These are phyloP conservation scores for Stephania yunnanensis DNA, from an alignment of 164 flowering plant species.

Conservation along the genomic window DNA sequence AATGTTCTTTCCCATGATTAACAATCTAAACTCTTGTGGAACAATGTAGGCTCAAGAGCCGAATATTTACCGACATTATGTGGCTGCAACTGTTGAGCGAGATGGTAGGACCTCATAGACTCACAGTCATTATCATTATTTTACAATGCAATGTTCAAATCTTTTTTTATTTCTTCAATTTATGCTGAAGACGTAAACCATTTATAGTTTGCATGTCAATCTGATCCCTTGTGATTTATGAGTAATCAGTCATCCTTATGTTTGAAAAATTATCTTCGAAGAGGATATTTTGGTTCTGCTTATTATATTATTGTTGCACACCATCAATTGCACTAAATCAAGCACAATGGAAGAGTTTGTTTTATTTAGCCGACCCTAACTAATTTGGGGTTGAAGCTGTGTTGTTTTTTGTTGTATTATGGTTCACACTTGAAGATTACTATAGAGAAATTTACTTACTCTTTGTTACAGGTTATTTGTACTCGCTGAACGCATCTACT, in stretches of 20 bases:
- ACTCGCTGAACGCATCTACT: conserved; percentile 83
- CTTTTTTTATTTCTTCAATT: neutral
- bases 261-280: neutral
- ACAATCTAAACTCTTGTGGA: conserved; percentile 6
- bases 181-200: neutral
- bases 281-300: neutral
- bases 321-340: too few species aligned
- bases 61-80: conserved; percentile 62
- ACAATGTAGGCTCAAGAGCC: conserved; percentile 61
- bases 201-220: neutral
- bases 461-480: conserved; percentile 70
- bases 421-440: neutral
- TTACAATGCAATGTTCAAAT: neutral
- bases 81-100: conserved; percentile 82
- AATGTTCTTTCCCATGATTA: neutral
- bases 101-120: conserved; percentile 51
- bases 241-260: neutral
- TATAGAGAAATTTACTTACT: neutral
- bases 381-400: too few species aligned
- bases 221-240: neutral
- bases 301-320: neutral
- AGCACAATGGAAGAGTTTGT: too few species aligned
- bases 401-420: too few species aligned
- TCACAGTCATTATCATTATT: neutral
- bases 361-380: too few species aligned